Conservation (phyloP, 2,329 filamentous ascomycete species). For the Cyphellophora europaea region DNA sequence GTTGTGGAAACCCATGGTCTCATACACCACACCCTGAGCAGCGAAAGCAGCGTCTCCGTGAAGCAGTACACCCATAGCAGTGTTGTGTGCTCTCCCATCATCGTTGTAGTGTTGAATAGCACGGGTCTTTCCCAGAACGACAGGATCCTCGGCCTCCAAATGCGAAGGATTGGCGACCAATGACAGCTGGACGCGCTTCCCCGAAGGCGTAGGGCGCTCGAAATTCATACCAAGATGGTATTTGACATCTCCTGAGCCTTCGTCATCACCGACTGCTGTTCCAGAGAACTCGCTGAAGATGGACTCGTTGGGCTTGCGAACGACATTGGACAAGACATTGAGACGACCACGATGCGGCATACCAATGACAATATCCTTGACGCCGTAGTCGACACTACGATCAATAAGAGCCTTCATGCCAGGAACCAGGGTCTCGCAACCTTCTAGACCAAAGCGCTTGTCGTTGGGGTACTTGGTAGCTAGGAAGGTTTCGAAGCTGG, state of each 20-base stretch:
- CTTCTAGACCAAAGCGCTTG: slow-evolving; percentile 97
- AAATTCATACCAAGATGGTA: slow-evolving; percentile 99
- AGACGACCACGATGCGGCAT: slow-evolving; percentile 99
- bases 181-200: slow-evolving; percentile 98
- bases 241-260: slow-evolving; percentile 97
- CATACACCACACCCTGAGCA: slow-evolving; percentile 93
- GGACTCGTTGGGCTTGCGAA: slow-evolving; percentile 97
- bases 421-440: slow-evolving; percentile 90
- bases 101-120: slow-evolving; percentile 99
- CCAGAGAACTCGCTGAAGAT: slow-evolving; percentile 98
- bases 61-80: slow-evolving; percentile 89
- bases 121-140: slow-evolving; percentile 93
- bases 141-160: slow-evolving; percentile 94
- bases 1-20: slow-evolving; percentile 95
- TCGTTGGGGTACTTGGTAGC: slow-evolving; percentile 98
- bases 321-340: slow-evolving; percentile 96
- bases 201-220: slow-evolving; percentile 92
- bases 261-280: slow-evolving; percentile 75
- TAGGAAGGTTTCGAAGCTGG: slow-evolving; percentile 91
- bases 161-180: slow-evolving; percentile 97
- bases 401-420: slow-evolving; percentile 99
- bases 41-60: slow-evolving; percentile 97
- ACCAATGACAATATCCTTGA: slow-evolving; percentile 98
- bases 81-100: slow-evolving; percentile 78
- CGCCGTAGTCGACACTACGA: slow-evolving; percentile 93